Conservation (phyloP, 1,284 basidiomycete species). For the Ustilago cynodontis region DNA sequence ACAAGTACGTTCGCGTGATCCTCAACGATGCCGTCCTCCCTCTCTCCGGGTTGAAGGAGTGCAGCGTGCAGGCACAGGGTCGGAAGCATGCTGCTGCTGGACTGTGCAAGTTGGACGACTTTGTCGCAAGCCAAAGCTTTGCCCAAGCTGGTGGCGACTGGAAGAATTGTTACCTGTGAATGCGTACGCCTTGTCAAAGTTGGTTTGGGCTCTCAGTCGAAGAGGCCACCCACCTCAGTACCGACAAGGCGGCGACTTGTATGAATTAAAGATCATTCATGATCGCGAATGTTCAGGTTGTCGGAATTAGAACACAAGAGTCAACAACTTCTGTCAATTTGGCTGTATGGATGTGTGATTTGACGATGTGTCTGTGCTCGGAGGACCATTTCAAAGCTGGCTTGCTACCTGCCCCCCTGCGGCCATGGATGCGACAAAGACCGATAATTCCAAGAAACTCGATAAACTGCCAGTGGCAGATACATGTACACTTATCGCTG, state of each 20-base stretch:
- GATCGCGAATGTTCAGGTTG: too few species aligned
- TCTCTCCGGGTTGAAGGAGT: conserved; percentile 12
- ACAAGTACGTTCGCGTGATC: conserved; percentile 25
- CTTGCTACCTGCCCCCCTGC: conserved; percentile 40
- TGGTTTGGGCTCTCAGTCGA: too few species aligned
- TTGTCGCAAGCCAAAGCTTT: conserved; percentile 27
- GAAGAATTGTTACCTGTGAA: conserved; percentile 22
- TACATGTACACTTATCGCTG: conserved; percentile 12
- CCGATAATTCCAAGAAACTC: conserved; percentile 6
- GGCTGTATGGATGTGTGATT: not conserved
- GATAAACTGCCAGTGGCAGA: conserved; percentile 9
- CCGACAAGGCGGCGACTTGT: conserved; percentile 82
- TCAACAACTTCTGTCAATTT: not conserved
- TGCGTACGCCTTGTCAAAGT: not conserved
- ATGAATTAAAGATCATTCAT: too few species aligned
- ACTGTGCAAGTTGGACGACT: conserved; percentile 21
- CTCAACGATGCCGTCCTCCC: conserved; percentile 27
- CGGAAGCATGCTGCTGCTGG: conserved; percentile 17
- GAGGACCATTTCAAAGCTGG: conserved; percentile 10
- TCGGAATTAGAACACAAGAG: not conserved
- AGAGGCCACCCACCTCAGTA: conserved; percentile 87
- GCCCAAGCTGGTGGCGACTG: conserved; percentile 31
- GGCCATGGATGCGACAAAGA: conserved; percentile 45
- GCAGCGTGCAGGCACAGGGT: conserved; percentile 17
- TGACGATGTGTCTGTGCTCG: not conserved